A percentile compares a stretch with the other conserved stretches of the same genome.
Evolutionary conservation across 1,284 basidiomycete genomes (phyloP).

Genomic region (Quambalaria eucalypti): DNA sequence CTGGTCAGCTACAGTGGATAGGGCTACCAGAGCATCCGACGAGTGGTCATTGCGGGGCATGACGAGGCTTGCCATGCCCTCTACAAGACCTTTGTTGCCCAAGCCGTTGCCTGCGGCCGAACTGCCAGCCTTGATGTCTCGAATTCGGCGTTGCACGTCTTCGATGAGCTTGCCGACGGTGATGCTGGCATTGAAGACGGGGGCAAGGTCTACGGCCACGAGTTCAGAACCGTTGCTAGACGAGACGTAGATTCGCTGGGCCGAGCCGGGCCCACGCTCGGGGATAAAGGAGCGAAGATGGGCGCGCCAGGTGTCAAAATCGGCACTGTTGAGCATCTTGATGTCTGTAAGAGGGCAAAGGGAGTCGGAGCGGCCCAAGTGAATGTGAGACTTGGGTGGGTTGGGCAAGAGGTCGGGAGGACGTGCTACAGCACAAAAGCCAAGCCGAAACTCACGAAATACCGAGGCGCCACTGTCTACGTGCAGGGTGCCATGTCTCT

Average conservation of each 20-base stretch:
- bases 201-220: slow-evolving; percentile 23
- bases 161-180: slow-evolving; percentile 25
- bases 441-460: slow-evolving; percentile 17
- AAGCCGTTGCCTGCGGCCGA: slow-evolving; percentile 3
- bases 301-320: slow-evolving; percentile 38
- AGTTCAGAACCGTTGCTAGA: slow-evolving; percentile 24
- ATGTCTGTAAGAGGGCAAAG: slow-evolving; percentile 16
- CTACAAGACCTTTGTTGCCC: background rate
- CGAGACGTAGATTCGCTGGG: slow-evolving; percentile 21
- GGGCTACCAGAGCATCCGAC: slow-evolving; percentile 13
- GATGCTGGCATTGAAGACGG: slow-evolving; percentile 24
- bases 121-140: background rate
- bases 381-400: background rate
- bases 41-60: background rate
- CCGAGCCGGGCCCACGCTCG: slow-evolving; percentile 13
- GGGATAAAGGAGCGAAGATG: slow-evolving; percentile 40
- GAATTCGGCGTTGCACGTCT: slow-evolving; percentile 12
- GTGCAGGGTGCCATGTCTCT: slow-evolving; percentile 42
- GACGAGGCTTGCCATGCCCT: background rate
- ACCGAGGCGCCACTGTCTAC: slow-evolving; percentile 41
- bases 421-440: too few relatives aligned
- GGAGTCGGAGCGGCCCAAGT: background rate
- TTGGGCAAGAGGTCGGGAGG: background rate
- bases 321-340: slow-evolving; percentile 35
- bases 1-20: slow-evolving; percentile 19